Conservation (phyloP, 371 early-diverging fungal genomes). For the Coemansia sp. region DNA sequence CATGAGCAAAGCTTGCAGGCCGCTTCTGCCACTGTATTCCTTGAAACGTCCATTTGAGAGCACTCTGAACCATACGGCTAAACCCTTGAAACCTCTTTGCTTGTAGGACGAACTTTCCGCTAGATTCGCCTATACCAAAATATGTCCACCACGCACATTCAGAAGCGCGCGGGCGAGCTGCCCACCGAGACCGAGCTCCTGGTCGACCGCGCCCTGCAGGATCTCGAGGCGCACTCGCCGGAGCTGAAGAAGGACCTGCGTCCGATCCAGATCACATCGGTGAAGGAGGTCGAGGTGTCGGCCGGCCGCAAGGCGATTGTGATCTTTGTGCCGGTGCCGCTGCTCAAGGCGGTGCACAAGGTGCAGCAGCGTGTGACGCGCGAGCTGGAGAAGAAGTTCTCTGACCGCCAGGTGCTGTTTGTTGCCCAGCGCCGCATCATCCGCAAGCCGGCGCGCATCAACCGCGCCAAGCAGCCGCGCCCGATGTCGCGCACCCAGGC, state of each 20-base stretch:
- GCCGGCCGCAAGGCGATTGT: slow-evolving; percentile 95
- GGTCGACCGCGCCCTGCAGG: slow-evolving; percentile 94
- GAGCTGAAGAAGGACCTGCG: slow-evolving; percentile 95
- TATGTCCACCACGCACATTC: slow-evolving; percentile 52
- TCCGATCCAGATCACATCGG: slow-evolving; percentile 88
- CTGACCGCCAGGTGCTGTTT: slow-evolving; percentile 95
- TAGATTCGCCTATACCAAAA: slow-evolving; percentile 1
- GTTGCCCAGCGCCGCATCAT: slow-evolving; percentile 96
- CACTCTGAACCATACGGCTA: background rate
- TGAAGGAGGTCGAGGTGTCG: slow-evolving; percentile 96
- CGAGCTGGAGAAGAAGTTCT: slow-evolving; percentile 99
- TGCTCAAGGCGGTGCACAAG: slow-evolving; percentile 90
- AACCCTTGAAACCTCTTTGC: background rate
- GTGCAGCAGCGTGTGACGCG: slow-evolving; percentile 92
- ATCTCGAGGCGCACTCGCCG: slow-evolving; percentile 89
- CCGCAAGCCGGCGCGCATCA: slow-evolving; percentile 83
- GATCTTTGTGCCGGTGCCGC: slow-evolving; percentile 95
- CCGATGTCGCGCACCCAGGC: slow-evolving; percentile 96
- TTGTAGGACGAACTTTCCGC: background rate
- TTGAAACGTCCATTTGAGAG: background rate
- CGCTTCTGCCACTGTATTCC: too few species aligned
- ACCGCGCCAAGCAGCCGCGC: slow-evolving; percentile 86
- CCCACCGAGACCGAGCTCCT: slow-evolving; percentile 88
- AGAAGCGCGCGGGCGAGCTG: slow-evolving; percentile 53
- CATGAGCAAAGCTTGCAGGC: too few species aligned